phyloP scores from a whole-genome alignment of 306 rosid genomes.

The Luffa aegyptiaca region DNA sequence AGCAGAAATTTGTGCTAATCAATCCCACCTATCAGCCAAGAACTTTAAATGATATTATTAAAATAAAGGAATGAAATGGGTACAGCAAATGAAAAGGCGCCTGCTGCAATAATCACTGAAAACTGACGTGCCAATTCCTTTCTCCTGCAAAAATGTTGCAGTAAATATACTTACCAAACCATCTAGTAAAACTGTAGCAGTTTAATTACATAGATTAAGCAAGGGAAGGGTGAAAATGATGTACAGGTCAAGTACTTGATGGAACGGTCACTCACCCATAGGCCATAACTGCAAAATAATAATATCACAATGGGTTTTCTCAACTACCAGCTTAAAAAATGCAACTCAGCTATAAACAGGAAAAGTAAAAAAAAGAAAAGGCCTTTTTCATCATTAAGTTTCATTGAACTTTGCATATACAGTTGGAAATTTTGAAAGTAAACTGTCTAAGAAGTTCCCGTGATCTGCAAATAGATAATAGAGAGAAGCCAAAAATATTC shows the following conservation, averaged over 20 bases:
- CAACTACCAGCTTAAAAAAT: conserved; percentile 3
- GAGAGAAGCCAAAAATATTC: background rate
- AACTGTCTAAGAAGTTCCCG: background rate
- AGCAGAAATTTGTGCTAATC: background rate
- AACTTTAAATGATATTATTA: background rate
- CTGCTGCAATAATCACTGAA: conserved; percentile 7
- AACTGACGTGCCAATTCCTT: background rate
- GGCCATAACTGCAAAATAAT: conserved; percentile 5
- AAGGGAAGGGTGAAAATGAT: background rate
- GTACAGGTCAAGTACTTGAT: background rate
- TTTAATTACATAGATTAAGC: background rate
- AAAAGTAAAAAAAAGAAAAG: background rate
- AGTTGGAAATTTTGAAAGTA: background rate
- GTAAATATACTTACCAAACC: conserved; percentile 26
- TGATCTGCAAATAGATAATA: background rate
- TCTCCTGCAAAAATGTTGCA: conserved; percentile 3
- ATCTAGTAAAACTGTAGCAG: background rate
- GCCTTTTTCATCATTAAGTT: conserved; percentile 5
- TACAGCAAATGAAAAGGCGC: background rate
- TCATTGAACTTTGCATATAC: background rate
- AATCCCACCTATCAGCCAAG: conserved; percentile 6
- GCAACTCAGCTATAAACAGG: background rate
- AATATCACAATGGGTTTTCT: conserved; percentile 3
- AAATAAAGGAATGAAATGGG: background rate
- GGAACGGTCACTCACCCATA: conserved; percentile 1